phyloP scores from a whole-genome alignment of 148 eudicot species.

The Heliamphora exappendiculata region DNA sequence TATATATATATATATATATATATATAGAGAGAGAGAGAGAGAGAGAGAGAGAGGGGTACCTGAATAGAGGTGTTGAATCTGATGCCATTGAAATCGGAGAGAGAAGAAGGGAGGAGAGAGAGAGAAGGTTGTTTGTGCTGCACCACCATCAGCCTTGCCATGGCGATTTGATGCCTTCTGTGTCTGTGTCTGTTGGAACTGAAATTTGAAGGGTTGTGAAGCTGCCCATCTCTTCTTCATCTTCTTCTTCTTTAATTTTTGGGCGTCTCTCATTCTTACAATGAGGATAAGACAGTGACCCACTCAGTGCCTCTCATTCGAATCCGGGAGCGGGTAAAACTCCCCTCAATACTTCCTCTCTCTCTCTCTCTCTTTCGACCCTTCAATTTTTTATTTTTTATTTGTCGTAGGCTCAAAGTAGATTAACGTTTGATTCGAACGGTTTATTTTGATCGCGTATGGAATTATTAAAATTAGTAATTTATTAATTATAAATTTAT shows the following conservation, averaged over 20 bases:
- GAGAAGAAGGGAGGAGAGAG: constrained; percentile 59
- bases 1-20: background rate
- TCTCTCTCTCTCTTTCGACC: background rate
- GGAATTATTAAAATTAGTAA: no score
- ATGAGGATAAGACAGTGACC: constrained; percentile 67
- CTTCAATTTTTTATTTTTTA: no score
- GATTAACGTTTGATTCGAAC: no score
- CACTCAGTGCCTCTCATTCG: constrained; percentile 5
- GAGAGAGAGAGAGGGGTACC: constrained; percentile 26
- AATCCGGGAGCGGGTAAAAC: constrained; percentile 1
- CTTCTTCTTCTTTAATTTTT: constrained; percentile 7
- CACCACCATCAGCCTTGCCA: constrained; percentile 55
- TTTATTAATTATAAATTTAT: no score
- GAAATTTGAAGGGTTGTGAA: constrained; percentile 8
- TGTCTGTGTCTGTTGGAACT: constrained; percentile 12
- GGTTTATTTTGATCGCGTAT: no score
- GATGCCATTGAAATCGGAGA: constrained; percentile 75
- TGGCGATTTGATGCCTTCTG: constrained; percentile 16
- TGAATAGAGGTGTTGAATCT: constrained; percentile 55
- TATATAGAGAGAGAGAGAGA: background rate
- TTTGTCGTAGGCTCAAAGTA: no score
- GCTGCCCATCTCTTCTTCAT: constrained; percentile 14
- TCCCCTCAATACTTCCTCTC: constrained; percentile 18
- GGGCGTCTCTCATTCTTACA: constrained; percentile 30
- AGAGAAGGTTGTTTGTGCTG: constrained; percentile 56